These are phyloP conservation scores for Gaultheria prostrata DNA, from an alignment of 148 eudicot species.

Conservation along the genomic window DNA sequence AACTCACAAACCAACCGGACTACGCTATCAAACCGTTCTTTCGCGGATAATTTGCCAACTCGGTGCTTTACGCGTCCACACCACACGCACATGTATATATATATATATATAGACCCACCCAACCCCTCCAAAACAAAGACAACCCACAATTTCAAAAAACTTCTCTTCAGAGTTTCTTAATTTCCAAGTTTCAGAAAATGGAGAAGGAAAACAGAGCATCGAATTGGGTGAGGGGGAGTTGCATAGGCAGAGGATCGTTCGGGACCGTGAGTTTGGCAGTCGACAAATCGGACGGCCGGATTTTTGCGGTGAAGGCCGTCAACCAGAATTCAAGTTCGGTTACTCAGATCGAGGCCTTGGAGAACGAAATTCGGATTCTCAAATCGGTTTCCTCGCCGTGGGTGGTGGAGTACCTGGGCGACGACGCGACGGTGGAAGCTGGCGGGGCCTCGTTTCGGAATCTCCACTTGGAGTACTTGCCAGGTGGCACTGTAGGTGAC, in stretches of 20 bases:
- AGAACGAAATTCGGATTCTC: conserved; percentile 59
- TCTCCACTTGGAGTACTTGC: conserved; percentile 66
- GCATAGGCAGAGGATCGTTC: conserved; percentile 65
- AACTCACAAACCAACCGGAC: neutral
- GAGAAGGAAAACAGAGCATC: conserved; percentile 13
- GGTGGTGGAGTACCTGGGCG: conserved; percentile 51
- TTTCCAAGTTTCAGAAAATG: conserved; percentile 10
- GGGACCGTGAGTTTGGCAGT: conserved; percentile 56
- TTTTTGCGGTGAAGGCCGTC: conserved; percentile 75
- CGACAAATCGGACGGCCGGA: conserved; percentile 29
- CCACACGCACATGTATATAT: conserved; percentile 16
- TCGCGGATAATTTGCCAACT: conserved; percentile 54
- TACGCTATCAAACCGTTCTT: conserved; percentile 26
- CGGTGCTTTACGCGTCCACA: conserved; percentile 9
- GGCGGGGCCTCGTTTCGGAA: conserved; percentile 25
- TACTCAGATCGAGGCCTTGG: conserved; percentile 38
- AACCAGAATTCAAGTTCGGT: conserved; percentile 13
- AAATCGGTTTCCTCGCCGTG: conserved; percentile 52
- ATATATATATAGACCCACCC: conserved; percentile 10
- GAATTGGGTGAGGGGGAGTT: conserved; percentile 40
- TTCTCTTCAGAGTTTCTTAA: conserved; percentile 48
- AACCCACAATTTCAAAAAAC: neutral
- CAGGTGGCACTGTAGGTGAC: conserved; percentile 56
- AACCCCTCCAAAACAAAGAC: neutral
- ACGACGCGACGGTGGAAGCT: conserved; percentile 43